Conservation (phyloP, 208 protist genomes). For the Leishmania martiniquensis region DNA sequence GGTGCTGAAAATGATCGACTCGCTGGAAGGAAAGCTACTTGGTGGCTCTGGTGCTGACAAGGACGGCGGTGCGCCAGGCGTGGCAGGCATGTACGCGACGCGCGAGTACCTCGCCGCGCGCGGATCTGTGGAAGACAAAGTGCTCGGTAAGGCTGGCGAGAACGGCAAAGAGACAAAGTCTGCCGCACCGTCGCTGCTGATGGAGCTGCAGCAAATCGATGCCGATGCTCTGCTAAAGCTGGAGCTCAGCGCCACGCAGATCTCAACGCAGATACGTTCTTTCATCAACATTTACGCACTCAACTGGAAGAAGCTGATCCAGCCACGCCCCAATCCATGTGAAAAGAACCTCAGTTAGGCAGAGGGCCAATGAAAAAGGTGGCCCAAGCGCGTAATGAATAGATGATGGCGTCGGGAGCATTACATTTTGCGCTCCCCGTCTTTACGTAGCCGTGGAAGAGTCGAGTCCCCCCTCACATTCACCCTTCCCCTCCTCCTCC, state of each 20-base stretch:
- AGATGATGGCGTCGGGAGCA: background rate
- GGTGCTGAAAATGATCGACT: constrained; percentile 67
- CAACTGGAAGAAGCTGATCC: constrained; percentile 90
- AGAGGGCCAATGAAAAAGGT: background rate
- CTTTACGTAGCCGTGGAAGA: background rate
- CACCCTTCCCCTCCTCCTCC: background rate
- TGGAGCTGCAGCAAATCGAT: constrained; percentile 76
- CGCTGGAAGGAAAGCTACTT: constrained; percentile 47
- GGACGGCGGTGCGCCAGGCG: constrained; percentile 28
- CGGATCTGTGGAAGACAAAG: constrained; percentile 64
- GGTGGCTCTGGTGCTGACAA: constrained; percentile 46
- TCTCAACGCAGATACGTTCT: constrained; percentile 57
- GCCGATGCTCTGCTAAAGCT: constrained; percentile 58
- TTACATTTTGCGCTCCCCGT: background rate
- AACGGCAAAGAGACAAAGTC: constrained; percentile 41
- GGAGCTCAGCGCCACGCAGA: constrained; percentile 58
- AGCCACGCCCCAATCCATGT: constrained; percentile 52
- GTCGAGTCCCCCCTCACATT: background rate
- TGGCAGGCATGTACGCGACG: constrained; percentile 45
- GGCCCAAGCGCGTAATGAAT: background rate
- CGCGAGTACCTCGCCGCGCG: constrained; percentile 66
- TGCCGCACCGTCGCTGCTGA: constrained; percentile 48
- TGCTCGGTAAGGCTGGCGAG: constrained; percentile 49
- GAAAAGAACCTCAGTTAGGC: constrained; percentile 72
- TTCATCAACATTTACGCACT: constrained; percentile 78